Evolutionary conservation across 768 basidiomycete genomes (phyloP), one percentile per base, ranked within the genome.

Genomic region (Boletellus ananas): DNA sequence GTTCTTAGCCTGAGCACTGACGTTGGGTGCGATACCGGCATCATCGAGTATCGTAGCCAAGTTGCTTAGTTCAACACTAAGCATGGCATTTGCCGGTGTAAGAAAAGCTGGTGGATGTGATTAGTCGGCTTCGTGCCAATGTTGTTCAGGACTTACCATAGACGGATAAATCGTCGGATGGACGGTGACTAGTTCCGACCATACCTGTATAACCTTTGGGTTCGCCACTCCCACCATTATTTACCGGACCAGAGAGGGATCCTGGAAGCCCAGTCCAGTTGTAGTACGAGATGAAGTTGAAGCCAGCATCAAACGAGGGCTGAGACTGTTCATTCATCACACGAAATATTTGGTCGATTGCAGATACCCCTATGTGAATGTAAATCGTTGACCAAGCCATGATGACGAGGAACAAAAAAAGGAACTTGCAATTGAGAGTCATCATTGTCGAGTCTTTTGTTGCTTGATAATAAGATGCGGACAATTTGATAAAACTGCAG

Each of bases 51-150:
- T 72, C 13, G 73, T 67, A 0, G 81, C 84, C 25, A 90, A 63
- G 57, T 87, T 72, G 8, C 58, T 68, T 37, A 89, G 66, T 61
- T 90, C 87, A 16, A 90, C 85, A 49, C 82, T 85, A 47, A 90
- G 72, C 86, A 90, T 88, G 7, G 87, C 88, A 66, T 90, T 90
- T 7, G 85, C 87, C 3, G 88, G 83, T 0, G 81, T 85, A 51
- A 87, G 72, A 66, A 87, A 90, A 4, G 87, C 87, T 87, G 44
- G 9, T n/a, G 16, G 29, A 43, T n/a, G 40, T 6, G 43, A 43
- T 57, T 17, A 21, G 47, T 21, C 17, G 12, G 37, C 8, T 34
- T 21, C 2, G 18, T 14, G 49, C n/a, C 18, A 23, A 44, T 4
- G 34, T 10, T 18, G 5, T 47, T n/a, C 7, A 35, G 18, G 31